phyloP scores from a whole-genome alignment of 1,139 yeast genomes.

The Scheffersomyces illinoinensis region DNA sequence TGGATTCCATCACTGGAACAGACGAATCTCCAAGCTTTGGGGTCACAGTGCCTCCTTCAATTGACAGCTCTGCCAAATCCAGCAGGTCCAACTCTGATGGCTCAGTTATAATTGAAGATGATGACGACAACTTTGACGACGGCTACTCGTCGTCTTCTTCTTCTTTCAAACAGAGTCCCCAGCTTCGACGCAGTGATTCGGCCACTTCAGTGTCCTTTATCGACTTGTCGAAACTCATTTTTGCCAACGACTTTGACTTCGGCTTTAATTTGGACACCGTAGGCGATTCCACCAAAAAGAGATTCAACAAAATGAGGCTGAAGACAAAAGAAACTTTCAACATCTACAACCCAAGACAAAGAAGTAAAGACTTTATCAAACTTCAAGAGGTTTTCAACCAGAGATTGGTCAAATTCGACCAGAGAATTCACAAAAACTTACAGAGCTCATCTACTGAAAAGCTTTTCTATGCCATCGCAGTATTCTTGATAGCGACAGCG shows the following conservation, averaged over 20 bases:
- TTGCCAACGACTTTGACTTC: slow-evolving; percentile 46
- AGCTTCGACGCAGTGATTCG: slow-evolving; percentile 29
- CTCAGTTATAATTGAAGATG: slow-evolving; percentile 3
- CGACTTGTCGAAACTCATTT: slow-evolving; percentile 38
- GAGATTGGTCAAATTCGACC: slow-evolving; percentile 57
- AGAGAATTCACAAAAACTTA: slow-evolving; percentile 50
- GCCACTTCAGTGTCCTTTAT: slow-evolving; percentile 35
- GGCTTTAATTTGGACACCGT: slow-evolving; percentile 43
- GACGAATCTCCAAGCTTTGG: neutral
- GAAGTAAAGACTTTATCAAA: slow-evolving; percentile 25
- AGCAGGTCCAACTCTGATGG: neutral
- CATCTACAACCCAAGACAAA: slow-evolving; percentile 16
- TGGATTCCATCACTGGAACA: neutral
- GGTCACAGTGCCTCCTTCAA: neutral
- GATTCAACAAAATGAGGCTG: slow-evolving; percentile 35
- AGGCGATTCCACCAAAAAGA: slow-evolving; percentile 35
- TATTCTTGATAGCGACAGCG: slow-evolving; percentile 64
- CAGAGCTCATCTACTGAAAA: slow-evolving; percentile 73
- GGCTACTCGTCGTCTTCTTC: slow-evolving; percentile 6
- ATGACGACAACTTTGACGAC: slow-evolving; percentile 9
- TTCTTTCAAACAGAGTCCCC: neutral
- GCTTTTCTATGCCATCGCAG: slow-evolving; percentile 73
- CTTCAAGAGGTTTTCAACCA: slow-evolving; percentile 36
- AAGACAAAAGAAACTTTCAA: slow-evolving; percentile 37
- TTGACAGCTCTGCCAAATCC: neutral